These are phyloP conservation scores for Sindora glabra DNA, from an alignment of 306 rosid genomes.

Conservation along the genomic window DNA sequence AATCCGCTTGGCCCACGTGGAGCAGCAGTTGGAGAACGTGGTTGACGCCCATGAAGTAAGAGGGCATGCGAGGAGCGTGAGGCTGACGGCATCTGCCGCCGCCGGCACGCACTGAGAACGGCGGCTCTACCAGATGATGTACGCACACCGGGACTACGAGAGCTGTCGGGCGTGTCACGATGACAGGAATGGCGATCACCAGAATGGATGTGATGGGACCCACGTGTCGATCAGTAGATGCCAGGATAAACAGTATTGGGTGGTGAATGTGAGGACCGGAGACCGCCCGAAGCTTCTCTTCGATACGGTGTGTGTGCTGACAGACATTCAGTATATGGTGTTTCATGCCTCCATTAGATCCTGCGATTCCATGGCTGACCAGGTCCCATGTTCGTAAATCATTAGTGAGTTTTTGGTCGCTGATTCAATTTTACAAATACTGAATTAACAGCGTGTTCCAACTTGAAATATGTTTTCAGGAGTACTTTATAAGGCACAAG, in stretches of 20 bases:
- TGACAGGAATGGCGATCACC: too few relatives aligned
- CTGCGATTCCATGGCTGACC: conserved; percentile 54
- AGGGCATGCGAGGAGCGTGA: conserved; percentile 46
- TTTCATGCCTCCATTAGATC: conserved; percentile 84
- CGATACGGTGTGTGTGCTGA: conserved; percentile 74
- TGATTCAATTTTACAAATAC: too few relatives aligned
- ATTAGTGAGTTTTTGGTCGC: too few relatives aligned
- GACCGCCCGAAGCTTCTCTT: conserved; percentile 78
- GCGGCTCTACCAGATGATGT: conserved; percentile 89
- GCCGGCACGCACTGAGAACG: conserved; percentile 62
- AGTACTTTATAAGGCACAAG: conserved; percentile 61
- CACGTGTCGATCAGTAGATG: conserved; percentile 53
- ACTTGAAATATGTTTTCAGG: too few relatives aligned
- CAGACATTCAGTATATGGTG: conserved; percentile 65
- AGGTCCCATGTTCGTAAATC: too few relatives aligned
- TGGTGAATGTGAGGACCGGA: conserved; percentile 49
- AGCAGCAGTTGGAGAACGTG: conserved; percentile 52
- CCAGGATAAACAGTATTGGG: conserved; percentile 62
- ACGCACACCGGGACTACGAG: conserved; percentile 54
- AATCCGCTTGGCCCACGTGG: conserved; percentile 37
- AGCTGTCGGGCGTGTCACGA: conserved; percentile 35
- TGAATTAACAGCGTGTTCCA: too few relatives aligned
- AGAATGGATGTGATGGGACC: conserved; percentile 60
- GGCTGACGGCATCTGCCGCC: conserved; percentile 27
- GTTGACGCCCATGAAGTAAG: conserved; percentile 49